Conservation (phyloP, 768 basidiomycete species). For the Candolleomyces eurysporus region DNA sequence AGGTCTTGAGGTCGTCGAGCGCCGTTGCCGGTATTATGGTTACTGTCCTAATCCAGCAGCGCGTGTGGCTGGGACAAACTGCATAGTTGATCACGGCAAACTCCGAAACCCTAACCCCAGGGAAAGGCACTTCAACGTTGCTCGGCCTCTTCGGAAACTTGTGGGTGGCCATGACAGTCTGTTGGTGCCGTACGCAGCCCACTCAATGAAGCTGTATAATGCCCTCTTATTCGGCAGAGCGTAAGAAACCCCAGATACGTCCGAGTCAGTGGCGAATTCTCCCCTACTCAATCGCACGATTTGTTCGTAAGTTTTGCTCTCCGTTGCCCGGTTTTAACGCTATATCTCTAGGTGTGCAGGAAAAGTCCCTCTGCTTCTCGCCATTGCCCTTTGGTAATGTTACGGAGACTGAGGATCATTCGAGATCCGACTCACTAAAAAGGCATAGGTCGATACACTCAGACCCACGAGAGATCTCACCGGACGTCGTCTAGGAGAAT, state of each 20-base stretch:
- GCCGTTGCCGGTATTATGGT: slow-evolving; percentile 34
- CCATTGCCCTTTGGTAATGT: not conserved
- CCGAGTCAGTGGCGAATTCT: not conserved
- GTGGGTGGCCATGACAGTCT: no score
- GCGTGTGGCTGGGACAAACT: slow-evolving; percentile 42
- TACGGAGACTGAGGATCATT: not conserved
- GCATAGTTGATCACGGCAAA: slow-evolving; percentile 34
- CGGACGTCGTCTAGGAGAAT: not conserved
- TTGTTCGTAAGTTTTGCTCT: not conserved
- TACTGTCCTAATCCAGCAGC: slow-evolving; percentile 21
- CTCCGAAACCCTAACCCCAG: slow-evolving; percentile 36
- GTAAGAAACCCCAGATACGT: not conserved
- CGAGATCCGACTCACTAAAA: not conserved
- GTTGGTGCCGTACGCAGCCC: not conserved
- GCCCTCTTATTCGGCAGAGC: not conserved
- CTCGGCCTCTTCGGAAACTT: no score
- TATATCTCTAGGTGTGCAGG: not conserved
- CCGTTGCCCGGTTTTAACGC: slow-evolving; percentile 7
- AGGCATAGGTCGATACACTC: not conserved
- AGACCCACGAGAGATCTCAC: not conserved
- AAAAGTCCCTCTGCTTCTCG: not conserved
- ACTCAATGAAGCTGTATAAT: not conserved
- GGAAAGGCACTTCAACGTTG: not conserved
- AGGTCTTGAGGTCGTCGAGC: slow-evolving; percentile 45
- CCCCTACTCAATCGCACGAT: not conserved